Base-by-base conservation (phyloP, 768 basidiomycete genomes). In the Leccinum ochraceum region DNA sequence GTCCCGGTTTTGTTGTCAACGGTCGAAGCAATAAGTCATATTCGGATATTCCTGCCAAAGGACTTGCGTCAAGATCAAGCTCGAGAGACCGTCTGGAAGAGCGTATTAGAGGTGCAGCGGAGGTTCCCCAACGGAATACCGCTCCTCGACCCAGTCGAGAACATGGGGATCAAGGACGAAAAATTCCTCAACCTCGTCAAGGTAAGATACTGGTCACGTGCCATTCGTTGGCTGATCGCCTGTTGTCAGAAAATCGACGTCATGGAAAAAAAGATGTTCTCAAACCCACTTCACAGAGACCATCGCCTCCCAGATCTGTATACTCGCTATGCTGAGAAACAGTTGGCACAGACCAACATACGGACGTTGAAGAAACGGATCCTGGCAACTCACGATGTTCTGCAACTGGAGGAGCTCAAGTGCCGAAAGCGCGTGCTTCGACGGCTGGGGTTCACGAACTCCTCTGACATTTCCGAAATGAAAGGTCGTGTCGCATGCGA, bases 401-500 rank as follows among this genome's bases (percentile, higher is more conserved):
- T 98, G 46, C 96, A 98, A 72, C 83, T 98, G 55, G 97, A 98
- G 73, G 97, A 99, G 74, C 87, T 99, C 69, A 96, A 95, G 75
- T 88, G 87, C 66, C 83, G 97, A 59, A 98, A 98, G 75, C 92
- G 96, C 24, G 95, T 97, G 0, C 81, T 98, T 28, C 85, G 97
- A 37, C 84, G 97, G 36, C 78, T 99, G 6, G 95, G 90, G 0
- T 98, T 98, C 79, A 95, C 94, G 3, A 89, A 84, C 14, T 73
- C 86, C 10, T 84, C 88, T 1, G 96, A 98, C 74, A 97, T 98
- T 60, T 94, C 98, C 22, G 97, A 98, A 71, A 87, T 95, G 83
- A 99, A 99, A 78, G 97, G 97, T 1, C 83, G 97, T 42, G 96
- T 99, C 1, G 97, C 97, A 17, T 99, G 97, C 72, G 97, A 99